Evolutionary conservation across 2,329 filamentous ascomycete genomes (phyloP), one percentile per base, ranked within the genome.

Genomic region (Salinomyces thailandicus): DNA sequence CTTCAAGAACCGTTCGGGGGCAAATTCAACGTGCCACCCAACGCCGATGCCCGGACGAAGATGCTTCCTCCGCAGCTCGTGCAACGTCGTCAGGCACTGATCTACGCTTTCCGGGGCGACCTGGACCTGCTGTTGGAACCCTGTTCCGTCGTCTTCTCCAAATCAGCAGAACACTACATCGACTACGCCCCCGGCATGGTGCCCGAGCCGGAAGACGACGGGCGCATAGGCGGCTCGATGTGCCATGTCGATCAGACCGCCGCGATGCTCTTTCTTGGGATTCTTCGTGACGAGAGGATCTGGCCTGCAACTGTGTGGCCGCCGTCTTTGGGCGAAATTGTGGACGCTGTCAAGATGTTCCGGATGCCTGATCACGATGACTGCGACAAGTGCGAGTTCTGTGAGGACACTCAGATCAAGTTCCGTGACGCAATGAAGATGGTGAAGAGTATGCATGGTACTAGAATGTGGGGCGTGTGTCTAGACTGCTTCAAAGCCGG

Each of bases 381-480:
- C 12, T 39, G 36, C 22, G 50, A 55, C 16, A 42, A 45, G 29
- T 55, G 52, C 39, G 47, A 46, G n/a, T 54, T 48, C 43, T 55
- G 53, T 39, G 32, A 44, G 19, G 39, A 46, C 29, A 38, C 51
- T 3, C 48, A 48, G 17, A 41, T 40, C 13, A 33, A 33, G 5
- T 54, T 56, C 30, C 43, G 27, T 1, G 35, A 33, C 15, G 39
- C 43, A 11, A 12, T 54, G 30, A 33, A 35, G 11, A 9, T 48
- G 7, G 46, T 53, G 31, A 43, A 40, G 37, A 32, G 37, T 26
- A 33, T 48, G 40, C 50, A 53, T 15, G 37, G 35, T 22, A 44
- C 47, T 14, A 36, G 50, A n/a, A 31, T 56, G 14, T 55, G 52
- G 52, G 53, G 52, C 6, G 20, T 55, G 22, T 56, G 53, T 36